Evolutionary conservation across 495 filamentous ascomycete genomes (phyloP).

Genomic region (Amorphotheca resinae): DNA sequence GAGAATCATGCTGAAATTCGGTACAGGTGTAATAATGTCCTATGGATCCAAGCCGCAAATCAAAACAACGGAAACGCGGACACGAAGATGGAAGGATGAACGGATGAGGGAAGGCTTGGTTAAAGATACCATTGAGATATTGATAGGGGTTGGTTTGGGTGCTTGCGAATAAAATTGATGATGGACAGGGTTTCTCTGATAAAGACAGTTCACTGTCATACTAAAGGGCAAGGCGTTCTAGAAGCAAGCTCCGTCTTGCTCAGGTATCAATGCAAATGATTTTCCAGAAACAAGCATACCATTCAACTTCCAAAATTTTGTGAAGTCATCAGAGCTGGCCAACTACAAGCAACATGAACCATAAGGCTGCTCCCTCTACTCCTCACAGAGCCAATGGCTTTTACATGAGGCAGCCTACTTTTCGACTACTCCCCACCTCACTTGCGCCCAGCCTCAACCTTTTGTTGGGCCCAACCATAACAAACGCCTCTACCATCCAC

Average conservation of each 20-base stretch:
- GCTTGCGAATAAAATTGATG: background rate
- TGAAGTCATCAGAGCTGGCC: too few relatives aligned
- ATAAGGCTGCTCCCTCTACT: background rate
- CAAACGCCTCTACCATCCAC: constrained; percentile 83
- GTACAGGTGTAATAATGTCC: constrained; percentile 80
- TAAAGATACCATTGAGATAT: background rate
- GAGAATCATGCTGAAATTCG: background rate
- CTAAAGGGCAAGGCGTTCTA: constrained; percentile 17
- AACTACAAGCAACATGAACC: background rate
- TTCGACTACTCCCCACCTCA: constrained; percentile 80
- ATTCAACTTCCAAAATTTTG: background rate
- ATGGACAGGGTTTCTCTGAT: constrained; percentile 8
- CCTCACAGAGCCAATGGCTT: background rate
- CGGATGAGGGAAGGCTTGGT: background rate
- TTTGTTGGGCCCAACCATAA: constrained; percentile 43
- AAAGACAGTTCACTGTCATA: constrained; percentile 16
- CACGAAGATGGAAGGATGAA: constrained; percentile 50
- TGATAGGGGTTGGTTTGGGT: background rate
- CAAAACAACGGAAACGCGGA: constrained; percentile 43
- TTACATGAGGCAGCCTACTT: constrained; percentile 87
- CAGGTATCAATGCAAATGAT: constrained; percentile 7
- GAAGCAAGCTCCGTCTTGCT: constrained; percentile 2
- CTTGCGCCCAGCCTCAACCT: constrained; percentile 66
- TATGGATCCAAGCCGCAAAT: constrained; percentile 71
- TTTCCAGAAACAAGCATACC: background rate